Evolutionary conservation across 352 stramenopile species (phyloP).

Genomic region (Pythium aquatile): DNA sequence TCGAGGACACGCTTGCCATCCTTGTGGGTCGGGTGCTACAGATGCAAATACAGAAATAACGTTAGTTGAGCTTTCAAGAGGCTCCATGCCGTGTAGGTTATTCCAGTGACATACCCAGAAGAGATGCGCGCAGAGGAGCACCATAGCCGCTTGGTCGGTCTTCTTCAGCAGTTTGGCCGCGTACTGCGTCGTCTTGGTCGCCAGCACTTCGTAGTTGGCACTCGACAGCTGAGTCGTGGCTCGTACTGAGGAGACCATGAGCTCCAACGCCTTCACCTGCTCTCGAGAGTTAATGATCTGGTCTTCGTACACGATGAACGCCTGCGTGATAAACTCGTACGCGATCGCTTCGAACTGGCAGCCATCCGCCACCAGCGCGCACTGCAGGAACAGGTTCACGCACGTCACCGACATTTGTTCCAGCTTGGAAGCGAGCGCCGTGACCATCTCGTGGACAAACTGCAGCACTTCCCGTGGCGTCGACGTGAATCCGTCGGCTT

Average conservation of each 20-base stretch:
- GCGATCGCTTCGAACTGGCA: constrained; percentile 89
- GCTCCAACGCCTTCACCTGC: constrained; percentile 87
- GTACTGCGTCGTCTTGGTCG: constrained; percentile 97
- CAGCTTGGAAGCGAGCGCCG: constrained; percentile 82
- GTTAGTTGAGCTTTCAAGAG: no score
- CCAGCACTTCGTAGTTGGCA: constrained; percentile 93
- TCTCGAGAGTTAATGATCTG: constrained; percentile 90
- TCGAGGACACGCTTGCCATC: constrained; percentile 95
- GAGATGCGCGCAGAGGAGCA: constrained; percentile 93
- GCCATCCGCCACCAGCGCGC: constrained; percentile 86
- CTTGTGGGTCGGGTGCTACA: constrained; percentile 67
- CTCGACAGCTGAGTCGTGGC: constrained; percentile 75
- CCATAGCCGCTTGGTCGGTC: constrained; percentile 94
- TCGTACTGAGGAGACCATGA: constrained; percentile 90
- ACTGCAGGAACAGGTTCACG: constrained; percentile 95
- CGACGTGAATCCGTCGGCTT: constrained; percentile 28
- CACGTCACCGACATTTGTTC: constrained; percentile 69
- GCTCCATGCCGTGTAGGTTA: no score
- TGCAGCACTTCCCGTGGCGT: constrained; percentile 94
- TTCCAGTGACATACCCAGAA: constrained; percentile 94
- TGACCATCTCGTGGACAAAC: constrained; percentile 97
- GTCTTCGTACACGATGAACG: constrained; percentile 98
- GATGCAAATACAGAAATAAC: no score
- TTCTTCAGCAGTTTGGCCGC: constrained; percentile 96
- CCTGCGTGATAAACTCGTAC: constrained; percentile 96